phyloP scores from a whole-genome alignment of 192 early-diverging fungal genomes.

The Chytriomyces confervae region DNA sequence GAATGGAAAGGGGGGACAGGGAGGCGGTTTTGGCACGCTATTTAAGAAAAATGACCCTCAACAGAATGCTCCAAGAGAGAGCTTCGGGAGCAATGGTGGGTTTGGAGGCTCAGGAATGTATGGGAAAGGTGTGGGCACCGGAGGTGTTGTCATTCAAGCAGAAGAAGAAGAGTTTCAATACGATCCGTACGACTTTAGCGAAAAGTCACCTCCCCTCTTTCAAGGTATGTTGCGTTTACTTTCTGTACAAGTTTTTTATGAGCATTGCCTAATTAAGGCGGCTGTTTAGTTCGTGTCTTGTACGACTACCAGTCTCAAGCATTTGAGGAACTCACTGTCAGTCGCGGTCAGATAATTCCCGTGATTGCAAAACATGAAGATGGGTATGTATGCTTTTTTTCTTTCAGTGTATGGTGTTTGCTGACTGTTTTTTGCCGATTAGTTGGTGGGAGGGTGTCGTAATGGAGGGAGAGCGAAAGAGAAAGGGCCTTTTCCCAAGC shows the following conservation, averaged over 20 bases:
- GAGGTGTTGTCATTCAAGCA: not conserved
- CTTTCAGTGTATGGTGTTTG: not conserved
- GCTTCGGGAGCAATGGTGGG: not conserved
- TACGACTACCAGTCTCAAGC: conserved; percentile 61
- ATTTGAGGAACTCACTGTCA: conserved; percentile 54
- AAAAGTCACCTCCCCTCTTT: conserved; percentile 44
- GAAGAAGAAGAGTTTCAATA: conserved; percentile 46
- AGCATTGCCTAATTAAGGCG: not conserved
- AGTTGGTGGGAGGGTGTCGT: conserved; percentile 62
- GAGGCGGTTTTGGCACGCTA: conserved; percentile 11
- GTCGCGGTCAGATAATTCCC: conserved; percentile 55
- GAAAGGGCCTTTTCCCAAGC: conserved; percentile 59
- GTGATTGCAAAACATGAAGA: conserved; percentile 63
- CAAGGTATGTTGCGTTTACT: conserved; percentile 33
- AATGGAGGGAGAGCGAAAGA: conserved; percentile 37
- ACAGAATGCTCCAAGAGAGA: not conserved
- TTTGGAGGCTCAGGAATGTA: not conserved
- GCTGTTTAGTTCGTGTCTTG: conserved; percentile 50
- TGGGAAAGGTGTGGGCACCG: conserved; percentile 5
- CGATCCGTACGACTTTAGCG: conserved; percentile 56
- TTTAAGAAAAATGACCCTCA: conserved; percentile 6
- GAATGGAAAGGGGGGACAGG: not conserved
- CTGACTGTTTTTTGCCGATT: conserved; percentile 11
- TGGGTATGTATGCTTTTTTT: conserved; percentile 45
- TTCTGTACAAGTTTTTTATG: not conserved